Evolutionary conservation across 208 protist genomes (phyloP), one percentile per base, ranked within the genome.

Genomic region (Trypanosoma cruzi): DNA sequence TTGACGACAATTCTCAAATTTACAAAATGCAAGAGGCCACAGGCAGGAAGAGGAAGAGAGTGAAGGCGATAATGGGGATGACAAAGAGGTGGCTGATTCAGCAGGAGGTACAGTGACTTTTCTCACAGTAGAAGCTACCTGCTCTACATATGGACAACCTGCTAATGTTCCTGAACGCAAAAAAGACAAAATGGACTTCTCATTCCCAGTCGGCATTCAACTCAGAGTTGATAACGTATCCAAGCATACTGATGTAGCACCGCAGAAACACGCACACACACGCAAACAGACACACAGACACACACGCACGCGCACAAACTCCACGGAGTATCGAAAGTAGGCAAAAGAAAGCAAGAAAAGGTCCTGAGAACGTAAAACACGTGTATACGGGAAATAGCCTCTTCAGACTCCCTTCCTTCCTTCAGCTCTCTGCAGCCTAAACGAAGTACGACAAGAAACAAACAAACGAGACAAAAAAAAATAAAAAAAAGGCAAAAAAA

Each of bases 151-250:
- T 11, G 20, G 22, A 49, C 24, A 49, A 11, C n/a, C 24, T 49
- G 57, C 3, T 34, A 49, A 14, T 13, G 31, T 11, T 29, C 34
- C 57, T n/a, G n/a, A n/a, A 49, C 57, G 57, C 22, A 49, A 7
- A 4, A 62, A 3, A 0, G 57, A n/a, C 22, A 62, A 29, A 48
- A 49, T 26, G 22, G 7, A 11, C 5, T 3, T 29, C 57, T n/a
- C n/a, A 36, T 48, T 28, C 24, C 57, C 34, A 22, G 31, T 62
- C 13, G 31, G 57, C 57, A 62, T 62, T n/a, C 57, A 56, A 24
- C n/a, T 56, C 26, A n/a, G 26, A 2, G 52, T 13, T 2, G 26
- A 13, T 3, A 24, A 28, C n/a, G 10, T 14, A 28, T 4, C 26
- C 52, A 32, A 2, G 22, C 52, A 56, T 56, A 13, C 16, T 56